Evolutionary conservation across 2,329 filamentous ascomycete species (phyloP).

Genomic region (Colletotrichum truncatum): DNA sequence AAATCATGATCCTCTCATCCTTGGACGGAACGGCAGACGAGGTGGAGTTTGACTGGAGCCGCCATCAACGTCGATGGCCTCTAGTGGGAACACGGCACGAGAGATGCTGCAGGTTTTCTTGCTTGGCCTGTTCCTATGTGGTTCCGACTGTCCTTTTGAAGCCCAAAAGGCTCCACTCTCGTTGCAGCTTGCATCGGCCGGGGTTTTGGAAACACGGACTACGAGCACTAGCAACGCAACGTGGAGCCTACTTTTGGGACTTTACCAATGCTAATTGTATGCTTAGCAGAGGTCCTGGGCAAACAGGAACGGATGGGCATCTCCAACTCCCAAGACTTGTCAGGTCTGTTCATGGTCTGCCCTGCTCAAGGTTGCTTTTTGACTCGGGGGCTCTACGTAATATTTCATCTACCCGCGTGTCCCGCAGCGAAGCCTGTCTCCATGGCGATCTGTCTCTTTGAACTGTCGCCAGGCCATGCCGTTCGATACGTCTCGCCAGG

Average conservation of each 20-base stretch:
- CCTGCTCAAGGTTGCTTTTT: neutral
- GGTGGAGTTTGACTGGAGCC: conserved; percentile 15
- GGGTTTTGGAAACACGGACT: neutral
- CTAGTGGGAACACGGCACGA: conserved; percentile 13
- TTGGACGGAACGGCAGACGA: conserved; percentile 12
- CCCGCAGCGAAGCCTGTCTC: too few relatives aligned
- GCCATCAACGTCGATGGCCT: conserved; percentile 10
- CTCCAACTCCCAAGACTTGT: neutral
- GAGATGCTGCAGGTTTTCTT: neutral
- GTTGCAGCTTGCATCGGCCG: conserved; percentile 14
- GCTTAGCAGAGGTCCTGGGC: neutral
- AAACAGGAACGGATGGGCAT: neutral
- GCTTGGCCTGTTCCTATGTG: neutral
- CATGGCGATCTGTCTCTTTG: too few relatives aligned
- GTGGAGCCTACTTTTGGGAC: neutral
- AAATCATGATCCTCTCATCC: conserved; percentile 4
- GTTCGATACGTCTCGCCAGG: neutral
- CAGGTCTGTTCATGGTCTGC: neutral
- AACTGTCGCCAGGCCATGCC: neutral
- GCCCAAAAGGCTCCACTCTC: neutral
- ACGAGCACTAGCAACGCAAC: neutral
- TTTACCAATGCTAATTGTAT: neutral
- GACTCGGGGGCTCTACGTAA: neutral
- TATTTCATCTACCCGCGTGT: neutral
- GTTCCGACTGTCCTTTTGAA: conserved; percentile 1